Percentiles rank a stretch among this genome's conserved stretches.
These are phyloP conservation scores for Podospora anserina DNA, from an alignment of 495 filamentous ascomycete genomes.

Conservation along the genomic window DNA sequence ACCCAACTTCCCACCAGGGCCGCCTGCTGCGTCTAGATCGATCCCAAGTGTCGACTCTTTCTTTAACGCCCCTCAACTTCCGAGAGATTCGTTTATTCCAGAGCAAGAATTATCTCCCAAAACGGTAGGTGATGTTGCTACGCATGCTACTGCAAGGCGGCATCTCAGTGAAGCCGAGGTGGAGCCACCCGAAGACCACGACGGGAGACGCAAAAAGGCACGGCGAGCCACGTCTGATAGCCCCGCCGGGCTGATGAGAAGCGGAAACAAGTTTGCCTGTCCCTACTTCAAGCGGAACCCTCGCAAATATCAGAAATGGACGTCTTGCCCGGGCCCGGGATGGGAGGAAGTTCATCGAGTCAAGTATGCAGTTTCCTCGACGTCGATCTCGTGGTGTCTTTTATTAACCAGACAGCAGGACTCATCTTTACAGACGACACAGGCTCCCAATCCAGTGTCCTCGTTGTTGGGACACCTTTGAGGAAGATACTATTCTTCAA, in stretches of 20 bases:
- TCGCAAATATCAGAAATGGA: conserved; percentile 33
- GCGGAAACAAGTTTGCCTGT: conserved; percentile 31
- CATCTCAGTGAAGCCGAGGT: not conserved
- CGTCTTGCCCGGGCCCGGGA: conserved; percentile 33
- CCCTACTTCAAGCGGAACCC: conserved; percentile 35
- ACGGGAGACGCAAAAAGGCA: conserved; percentile 29
- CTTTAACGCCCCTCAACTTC: not conserved
- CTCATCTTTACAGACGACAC: conserved; percentile 33
- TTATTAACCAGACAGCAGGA: conserved; percentile 18
- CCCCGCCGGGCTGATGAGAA: not conserved
- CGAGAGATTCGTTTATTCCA: not conserved
- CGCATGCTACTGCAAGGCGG: not conserved
- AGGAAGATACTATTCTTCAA: conserved; percentile 20
- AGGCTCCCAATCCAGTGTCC: conserved; percentile 30
- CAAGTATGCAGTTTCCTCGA: conserved; percentile 25
- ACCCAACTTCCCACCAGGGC: not conserved
- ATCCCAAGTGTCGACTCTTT: not conserved
- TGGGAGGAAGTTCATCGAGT: conserved; percentile 37
- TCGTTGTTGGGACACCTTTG: conserved; percentile 30
- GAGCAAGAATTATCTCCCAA: not conserved
- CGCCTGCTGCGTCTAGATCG: not conserved
- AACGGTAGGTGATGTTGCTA: not conserved
- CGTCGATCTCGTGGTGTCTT: not conserved
- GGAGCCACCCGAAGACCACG: conserved; percentile 15
- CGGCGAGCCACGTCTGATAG: not conserved